phyloP scores from a whole-genome alignment of 2,329 filamentous ascomycete genomes.

The Phyllosticta citribraziliensis region DNA sequence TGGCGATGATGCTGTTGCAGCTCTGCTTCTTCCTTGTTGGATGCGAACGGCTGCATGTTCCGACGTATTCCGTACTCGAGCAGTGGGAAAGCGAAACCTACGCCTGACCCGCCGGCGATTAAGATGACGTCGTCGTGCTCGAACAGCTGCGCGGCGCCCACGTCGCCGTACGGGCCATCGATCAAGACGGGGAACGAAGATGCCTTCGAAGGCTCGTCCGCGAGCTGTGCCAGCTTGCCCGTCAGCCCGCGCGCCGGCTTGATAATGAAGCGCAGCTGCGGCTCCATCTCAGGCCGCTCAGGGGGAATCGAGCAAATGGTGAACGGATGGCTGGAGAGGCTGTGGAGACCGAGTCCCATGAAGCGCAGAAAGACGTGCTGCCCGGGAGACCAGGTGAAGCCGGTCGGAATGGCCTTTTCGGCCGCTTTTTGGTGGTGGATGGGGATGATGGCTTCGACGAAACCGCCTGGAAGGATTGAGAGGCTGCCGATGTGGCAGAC shows the following conservation, averaged over 20 bases:
- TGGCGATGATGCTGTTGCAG: background rate
- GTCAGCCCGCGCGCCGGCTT: conserved; percentile 43
- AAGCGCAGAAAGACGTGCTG: conserved; percentile 50
- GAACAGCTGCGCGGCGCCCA: conserved; percentile 24
- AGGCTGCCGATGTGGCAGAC: conserved; percentile 35
- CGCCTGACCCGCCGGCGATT: conserved; percentile 48
- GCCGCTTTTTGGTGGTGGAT: conserved; percentile 12
- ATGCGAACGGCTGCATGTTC: background rate
- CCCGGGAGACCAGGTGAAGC: conserved; percentile 40
- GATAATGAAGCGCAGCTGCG: conserved; percentile 45
- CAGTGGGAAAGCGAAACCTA: conserved; percentile 42
- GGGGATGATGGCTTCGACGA: conserved; percentile 36
- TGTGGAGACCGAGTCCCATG: conserved; percentile 32
- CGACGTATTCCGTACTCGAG: conserved; percentile 31
- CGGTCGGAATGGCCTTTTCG: conserved; percentile 17
- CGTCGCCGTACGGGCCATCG: conserved; percentile 51
- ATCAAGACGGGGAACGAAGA: conserved; percentile 37
- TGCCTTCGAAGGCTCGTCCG: conserved; percentile 24
- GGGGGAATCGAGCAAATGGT: conserved; percentile 43
- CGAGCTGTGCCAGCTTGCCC: conserved; percentile 32
- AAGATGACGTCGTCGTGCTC: conserved; percentile 38
- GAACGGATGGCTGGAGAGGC: conserved; percentile 44
- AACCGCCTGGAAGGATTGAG: conserved; percentile 29
- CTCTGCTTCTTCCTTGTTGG: background rate
- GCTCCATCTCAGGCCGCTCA: background rate